phyloP scores from a whole-genome alignment of 345 rosid species.

The Abelmoschus esculentus region DNA sequence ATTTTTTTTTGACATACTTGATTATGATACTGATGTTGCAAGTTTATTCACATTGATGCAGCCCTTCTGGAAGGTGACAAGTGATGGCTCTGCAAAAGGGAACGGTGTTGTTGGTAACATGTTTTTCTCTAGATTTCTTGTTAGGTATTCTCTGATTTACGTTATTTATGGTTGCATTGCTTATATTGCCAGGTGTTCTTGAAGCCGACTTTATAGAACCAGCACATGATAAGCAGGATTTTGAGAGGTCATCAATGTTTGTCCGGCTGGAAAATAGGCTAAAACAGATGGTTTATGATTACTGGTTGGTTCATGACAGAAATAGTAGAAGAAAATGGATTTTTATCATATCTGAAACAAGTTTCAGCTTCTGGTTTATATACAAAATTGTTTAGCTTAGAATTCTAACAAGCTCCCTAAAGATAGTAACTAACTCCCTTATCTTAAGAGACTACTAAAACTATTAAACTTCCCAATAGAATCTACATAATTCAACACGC shows the following conservation, averaged over 20 bases:
- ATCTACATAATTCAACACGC: too few species aligned
- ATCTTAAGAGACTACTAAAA: too few species aligned
- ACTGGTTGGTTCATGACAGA: slow-evolving; percentile 51
- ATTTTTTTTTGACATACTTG: slow-evolving; percentile 3
- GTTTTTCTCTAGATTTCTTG: slow-evolving; percentile 16
- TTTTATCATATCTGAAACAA: too few species aligned
- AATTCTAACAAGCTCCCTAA: too few species aligned
- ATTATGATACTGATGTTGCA: slow-evolving; percentile 17
- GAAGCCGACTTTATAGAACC: slow-evolving; percentile 97
- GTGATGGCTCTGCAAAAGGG: slow-evolving; percentile 46
- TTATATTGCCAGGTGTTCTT: slow-evolving; percentile 60
- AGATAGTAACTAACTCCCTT: too few species aligned
- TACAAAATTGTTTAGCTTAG: too few species aligned
- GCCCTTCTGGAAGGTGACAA: slow-evolving; percentile 92
- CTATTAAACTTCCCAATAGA: too few species aligned
- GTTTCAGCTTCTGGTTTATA: too few species aligned
- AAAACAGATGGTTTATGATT: slow-evolving; percentile 51
- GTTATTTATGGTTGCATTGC: slow-evolving; percentile 16
- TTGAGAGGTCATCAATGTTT: slow-evolving; percentile 82
- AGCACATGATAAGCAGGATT: slow-evolving; percentile 93
- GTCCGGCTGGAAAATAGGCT: slow-evolving; percentile 65
- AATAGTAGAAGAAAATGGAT: too few species aligned
- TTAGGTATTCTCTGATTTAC: slow-evolving; percentile 9
- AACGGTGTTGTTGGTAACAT: slow-evolving; percentile 69
- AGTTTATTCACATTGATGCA: slow-evolving; percentile 26